Base-by-base conservation (phyloP, 345 rosid species). In the Durio zibethinus region DNA sequence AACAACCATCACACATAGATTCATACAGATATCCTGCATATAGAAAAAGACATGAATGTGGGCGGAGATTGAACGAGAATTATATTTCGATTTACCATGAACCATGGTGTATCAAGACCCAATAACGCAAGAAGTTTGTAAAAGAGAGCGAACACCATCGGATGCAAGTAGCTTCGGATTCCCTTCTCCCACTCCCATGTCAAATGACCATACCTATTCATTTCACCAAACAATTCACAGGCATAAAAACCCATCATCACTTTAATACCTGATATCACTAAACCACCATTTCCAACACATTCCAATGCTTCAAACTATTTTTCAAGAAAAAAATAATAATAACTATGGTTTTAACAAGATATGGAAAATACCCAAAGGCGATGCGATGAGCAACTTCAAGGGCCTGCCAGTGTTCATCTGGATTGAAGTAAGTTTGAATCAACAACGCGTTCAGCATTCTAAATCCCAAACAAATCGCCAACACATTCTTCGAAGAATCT, bases 151-250 rank as follows among this genome's bases (percentile, higher is more conserved):
- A 96, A 96, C 47, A 93, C 31, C 93, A 93, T 79, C 0, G 99
- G 99, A 83, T 96, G 97, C 89, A 93, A 83, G 83, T 91, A 96
- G 87, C 98, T 89, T 65, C 98, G 88, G 70, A 93, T 90, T 20
- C 98, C 94, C 82, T 87, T 86, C 86, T 90, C 81, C 97, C 97
- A 96, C 77, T 96, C 98, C 99, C 97, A 93, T 21, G 97, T 92
- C 93, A 93, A 74, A 79, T 93, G 94, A 63, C 99, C 98, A 79
- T 93, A 91, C 75, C 99, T 96, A 81, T 63, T 52, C 64, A 53
- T 77, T 79, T 38, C 74, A 79, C 48, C 47, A 78, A 35, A 52
- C 8, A 71, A 1, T 62, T 70, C 38, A 33, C 56, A 9, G 29
- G 2, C 59, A 35, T n/a, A 4, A 56, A 56, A 47, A 57, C 45